Evolutionary conservation across 768 basidiomycete genomes (phyloP).

Genomic region (Psilocybe cyanescens): DNA sequence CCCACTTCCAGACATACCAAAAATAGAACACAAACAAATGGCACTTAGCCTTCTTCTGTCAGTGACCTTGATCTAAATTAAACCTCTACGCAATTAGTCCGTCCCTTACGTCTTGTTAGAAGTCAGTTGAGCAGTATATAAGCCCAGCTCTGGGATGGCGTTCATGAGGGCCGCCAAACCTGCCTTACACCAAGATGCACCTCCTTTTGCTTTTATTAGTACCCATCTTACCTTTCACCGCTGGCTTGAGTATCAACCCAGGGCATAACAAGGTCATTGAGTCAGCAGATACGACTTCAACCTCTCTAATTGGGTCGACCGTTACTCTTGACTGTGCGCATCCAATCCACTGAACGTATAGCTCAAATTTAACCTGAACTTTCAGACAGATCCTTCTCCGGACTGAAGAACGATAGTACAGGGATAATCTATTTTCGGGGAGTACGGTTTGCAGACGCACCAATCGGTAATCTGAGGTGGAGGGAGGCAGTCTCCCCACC

Average conservation of each 20-base stretch:
- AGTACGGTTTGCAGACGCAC: conserved; percentile 47
- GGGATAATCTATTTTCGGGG: conserved; percentile 42
- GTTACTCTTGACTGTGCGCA: neutral
- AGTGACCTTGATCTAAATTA: no score
- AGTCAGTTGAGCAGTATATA: no score
- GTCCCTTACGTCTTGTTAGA: no score
- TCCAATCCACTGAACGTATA: neutral
- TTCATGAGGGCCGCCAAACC: no score
- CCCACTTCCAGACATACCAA: neutral
- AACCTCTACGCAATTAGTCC: no score
- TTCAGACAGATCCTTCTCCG: conserved; percentile 43
- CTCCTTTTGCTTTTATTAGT: neutral
- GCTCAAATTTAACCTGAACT: neutral
- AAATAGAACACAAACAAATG: no score
- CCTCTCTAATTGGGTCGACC: neutral
- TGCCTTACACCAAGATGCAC: no score
- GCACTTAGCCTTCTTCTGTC: no score
- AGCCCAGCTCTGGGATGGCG: no score
- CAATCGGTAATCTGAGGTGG: conserved; percentile 44
- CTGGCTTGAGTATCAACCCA: no score
- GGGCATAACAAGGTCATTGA: neutral
- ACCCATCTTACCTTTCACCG: neutral
- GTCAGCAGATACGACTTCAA: neutral
- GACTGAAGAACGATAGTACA: conserved; percentile 30
- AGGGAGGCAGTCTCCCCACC: conserved; percentile 42